These are phyloP conservation scores for Pseudopediastrum boryanum DNA, from an alignment of 139 green algal genomes.

Conservation along the genomic window DNA sequence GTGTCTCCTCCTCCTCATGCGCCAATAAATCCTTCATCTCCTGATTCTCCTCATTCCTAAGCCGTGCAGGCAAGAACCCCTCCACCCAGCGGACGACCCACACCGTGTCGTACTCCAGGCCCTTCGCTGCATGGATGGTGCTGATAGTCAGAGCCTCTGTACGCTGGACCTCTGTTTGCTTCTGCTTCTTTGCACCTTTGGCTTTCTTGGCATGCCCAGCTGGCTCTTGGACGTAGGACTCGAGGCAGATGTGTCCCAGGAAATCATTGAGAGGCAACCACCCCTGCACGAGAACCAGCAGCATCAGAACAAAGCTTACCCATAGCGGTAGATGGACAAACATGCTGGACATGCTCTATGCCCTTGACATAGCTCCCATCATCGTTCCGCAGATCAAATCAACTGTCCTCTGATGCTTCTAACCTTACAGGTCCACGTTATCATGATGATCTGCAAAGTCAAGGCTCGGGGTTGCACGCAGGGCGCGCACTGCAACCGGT, in stretches of 20 bases:
- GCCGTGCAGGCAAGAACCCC: constrained; percentile 10
- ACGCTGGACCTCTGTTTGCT: neutral
- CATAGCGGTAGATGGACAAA: too few species aligned
- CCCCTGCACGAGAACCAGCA: neutral
- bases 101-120: constrained; percentile 16
- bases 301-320: too few species aligned
- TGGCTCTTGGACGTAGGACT: neutral
- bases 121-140: constrained; percentile 29
- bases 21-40: neutral
- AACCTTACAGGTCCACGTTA: too few species aligned
- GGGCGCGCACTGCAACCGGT: too few species aligned
- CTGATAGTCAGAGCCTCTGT: neutral
- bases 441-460: too few species aligned
- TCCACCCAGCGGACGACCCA: constrained; percentile 20
- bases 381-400: too few species aligned
- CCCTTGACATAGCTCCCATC: too few species aligned
- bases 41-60: neutral
- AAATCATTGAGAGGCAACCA: neutral
- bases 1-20: constrained; percentile 21
- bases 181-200: neutral
- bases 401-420: too few species aligned
- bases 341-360: too few species aligned
- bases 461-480: too few species aligned
- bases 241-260: neutral
- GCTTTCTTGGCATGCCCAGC: neutral